Evolutionary conservation across 202 grass and related monocot species (phyloP).

Genomic region (Carex sylvatica): DNA sequence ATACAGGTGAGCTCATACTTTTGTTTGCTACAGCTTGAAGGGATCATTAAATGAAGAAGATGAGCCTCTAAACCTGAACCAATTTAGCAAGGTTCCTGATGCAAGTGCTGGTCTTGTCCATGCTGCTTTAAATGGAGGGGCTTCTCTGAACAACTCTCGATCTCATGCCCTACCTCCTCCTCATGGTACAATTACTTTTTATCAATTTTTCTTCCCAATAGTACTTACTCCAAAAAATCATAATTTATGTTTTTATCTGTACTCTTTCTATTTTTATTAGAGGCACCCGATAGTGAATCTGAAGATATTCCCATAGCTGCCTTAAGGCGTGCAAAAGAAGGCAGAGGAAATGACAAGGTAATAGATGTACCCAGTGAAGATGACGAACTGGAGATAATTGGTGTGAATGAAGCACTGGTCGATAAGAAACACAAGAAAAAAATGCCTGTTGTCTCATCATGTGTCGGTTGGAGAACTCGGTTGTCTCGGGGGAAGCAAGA

Average conservation of each 20-base stretch:
- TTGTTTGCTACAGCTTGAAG: slow-evolving; percentile 54
- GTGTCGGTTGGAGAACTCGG: slow-evolving; percentile 75
- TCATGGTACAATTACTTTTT: slow-evolving; percentile 34
- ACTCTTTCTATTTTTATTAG: background rate
- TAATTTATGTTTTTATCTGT: slow-evolving; percentile 25
- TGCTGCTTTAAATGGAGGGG: slow-evolving; percentile 27
- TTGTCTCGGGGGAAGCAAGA: slow-evolving; percentile 51
- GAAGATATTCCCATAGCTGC: background rate
- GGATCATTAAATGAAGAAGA: slow-evolving; percentile 53
- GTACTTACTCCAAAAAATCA: background rate
- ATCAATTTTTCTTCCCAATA: background rate
- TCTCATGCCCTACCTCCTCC: slow-evolving; percentile 26
- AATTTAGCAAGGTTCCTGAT: slow-evolving; percentile 35
- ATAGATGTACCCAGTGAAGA: slow-evolving; percentile 37
- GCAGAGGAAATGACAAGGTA: slow-evolving; percentile 36
- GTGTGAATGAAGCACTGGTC: slow-evolving; percentile 15
- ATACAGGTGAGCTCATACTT: background rate
- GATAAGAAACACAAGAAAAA: slow-evolving; percentile 26
- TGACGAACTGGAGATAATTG: slow-evolving; percentile 30
- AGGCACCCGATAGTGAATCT: background rate
- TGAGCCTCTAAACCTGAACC: slow-evolving; percentile 45
- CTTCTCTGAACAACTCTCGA: background rate
- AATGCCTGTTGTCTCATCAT: slow-evolving; percentile 43
- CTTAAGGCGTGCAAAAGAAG: background rate
- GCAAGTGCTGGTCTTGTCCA: slow-evolving; percentile 14